A percentile compares a stretch with the other conserved stretches of the same genome.
These are phyloP conservation scores for Citrus glauca DNA, from an alignment of 345 rosid species.

Conservation along the genomic window DNA sequence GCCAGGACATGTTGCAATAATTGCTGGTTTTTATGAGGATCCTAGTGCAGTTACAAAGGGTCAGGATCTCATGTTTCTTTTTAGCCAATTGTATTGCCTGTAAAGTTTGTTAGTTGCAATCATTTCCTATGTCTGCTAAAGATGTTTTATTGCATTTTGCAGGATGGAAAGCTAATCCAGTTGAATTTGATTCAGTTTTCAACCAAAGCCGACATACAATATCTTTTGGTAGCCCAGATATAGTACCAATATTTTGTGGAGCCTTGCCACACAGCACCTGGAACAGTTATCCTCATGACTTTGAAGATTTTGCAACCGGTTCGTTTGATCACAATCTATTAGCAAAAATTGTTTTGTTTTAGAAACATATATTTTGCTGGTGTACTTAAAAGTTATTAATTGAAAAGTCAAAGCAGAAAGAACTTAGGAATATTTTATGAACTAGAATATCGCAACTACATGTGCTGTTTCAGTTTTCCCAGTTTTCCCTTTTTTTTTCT, in stretches of 20 bases:
- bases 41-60: conserved; percentile 98
- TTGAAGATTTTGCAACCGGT: conserved; percentile 98
- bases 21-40: conserved; percentile 98
- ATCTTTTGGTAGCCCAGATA: conserved; percentile 93
- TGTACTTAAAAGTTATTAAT: not conserved
- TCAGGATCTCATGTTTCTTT: conserved; percentile 8
- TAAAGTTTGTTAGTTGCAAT: not conserved
- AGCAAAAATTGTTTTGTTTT: conserved; percentile 4
- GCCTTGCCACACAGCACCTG: conserved; percentile 86
- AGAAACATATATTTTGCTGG: not conserved
- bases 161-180: conserved; percentile 99
- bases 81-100: not conserved
- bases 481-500: too few relatives aligned
- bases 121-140: not conserved
- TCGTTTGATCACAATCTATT: conserved; percentile 12
- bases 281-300: conserved; percentile 81
- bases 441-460: not conserved
- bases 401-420: not conserved
- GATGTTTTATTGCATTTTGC: conserved; percentile 24
- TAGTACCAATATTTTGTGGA: conserved; percentile 88
- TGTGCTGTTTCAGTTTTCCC: not conserved
- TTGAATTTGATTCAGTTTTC: conserved; percentile 92
- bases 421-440: not conserved
- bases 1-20: conserved; percentile 93
- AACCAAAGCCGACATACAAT: conserved; percentile 78